Percentiles rank a stretch among this genome's conserved stretches.
Evolutionary conservation across 2,329 filamentous ascomycete genomes (phyloP).

Genomic region (Colletotrichum truncatum): DNA sequence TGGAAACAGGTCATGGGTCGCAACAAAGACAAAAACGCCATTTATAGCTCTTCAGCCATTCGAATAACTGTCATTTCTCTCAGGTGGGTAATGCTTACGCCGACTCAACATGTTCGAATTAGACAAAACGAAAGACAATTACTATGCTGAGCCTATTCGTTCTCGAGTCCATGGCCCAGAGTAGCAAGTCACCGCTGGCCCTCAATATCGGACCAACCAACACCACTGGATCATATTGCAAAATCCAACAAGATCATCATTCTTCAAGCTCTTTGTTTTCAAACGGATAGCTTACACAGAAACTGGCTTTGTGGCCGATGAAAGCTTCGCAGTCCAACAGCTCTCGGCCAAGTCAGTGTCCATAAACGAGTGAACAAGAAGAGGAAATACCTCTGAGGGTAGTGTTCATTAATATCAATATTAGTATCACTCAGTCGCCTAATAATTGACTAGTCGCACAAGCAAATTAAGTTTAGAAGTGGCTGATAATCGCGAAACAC

Average conservation of each 20-base stretch:
- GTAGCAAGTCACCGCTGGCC: constrained; percentile 40
- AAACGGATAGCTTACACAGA: constrained; percentile 63
- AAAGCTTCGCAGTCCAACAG: constrained; percentile 47
- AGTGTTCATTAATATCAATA: no score
- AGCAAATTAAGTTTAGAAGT: neutral
- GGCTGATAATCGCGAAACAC: no score
- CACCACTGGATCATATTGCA: constrained; percentile 57
- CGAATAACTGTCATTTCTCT: constrained; percentile 71
- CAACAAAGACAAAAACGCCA: constrained; percentile 61
- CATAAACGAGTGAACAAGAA: neutral
- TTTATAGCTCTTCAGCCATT: constrained; percentile 60
- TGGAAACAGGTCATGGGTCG: constrained; percentile 62
- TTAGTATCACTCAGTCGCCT: no score
- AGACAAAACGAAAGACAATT: constrained; percentile 18
- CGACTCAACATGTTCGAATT: neutral
- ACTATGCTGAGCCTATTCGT: constrained; percentile 54
- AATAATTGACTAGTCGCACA: no score
- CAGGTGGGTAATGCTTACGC: constrained; percentile 40
- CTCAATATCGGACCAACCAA: constrained; percentile 52
- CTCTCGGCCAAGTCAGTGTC: neutral
- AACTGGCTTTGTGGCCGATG: constrained; percentile 55
- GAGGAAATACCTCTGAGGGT: no score
- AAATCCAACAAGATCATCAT: constrained; percentile 61
- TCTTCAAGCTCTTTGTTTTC: constrained; percentile 60
- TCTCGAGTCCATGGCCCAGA: constrained; percentile 34